These are phyloP conservation scores for Effrenium voratum DNA, from an alignment of 73 alveolate species.

Conservation along the genomic window DNA sequence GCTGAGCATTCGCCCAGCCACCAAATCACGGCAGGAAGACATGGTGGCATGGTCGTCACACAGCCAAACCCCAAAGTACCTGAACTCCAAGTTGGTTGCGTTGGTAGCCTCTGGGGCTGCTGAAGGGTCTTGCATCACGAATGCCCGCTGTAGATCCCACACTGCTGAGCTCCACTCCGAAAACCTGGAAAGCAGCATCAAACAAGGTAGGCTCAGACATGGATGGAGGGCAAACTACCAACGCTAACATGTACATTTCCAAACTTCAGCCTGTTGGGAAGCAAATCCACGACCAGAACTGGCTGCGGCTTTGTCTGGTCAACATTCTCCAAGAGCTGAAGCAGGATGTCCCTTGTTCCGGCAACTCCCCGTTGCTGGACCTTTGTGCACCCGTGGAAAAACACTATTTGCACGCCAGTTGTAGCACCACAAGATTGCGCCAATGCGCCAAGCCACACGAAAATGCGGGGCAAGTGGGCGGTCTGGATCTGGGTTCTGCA, in stretches of 20 bases:
- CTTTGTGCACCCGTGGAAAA: not conserved
- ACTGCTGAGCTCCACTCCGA: not conserved
- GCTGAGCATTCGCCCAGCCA: not conserved
- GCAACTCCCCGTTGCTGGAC: slow-evolving; percentile 1
- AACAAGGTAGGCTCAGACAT: too few species aligned
- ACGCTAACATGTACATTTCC: not conserved
- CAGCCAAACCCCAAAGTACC: not conserved
- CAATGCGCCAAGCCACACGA: not conserved
- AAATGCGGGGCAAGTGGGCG: not conserved
- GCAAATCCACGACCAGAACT: not conserved
- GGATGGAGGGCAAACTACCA: not conserved
- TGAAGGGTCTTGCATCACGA: not conserved
- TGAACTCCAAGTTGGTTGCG: not conserved
- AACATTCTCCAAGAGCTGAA: not conserved
- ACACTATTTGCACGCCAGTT: not conserved
- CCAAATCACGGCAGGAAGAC: not conserved
- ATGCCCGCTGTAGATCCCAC: not conserved
- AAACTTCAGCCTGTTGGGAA: not conserved
- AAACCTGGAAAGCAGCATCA: too few species aligned
- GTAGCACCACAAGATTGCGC: not conserved
- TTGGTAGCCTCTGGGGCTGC: too few species aligned
- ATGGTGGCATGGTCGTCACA: not conserved
- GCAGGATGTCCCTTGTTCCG: not conserved
- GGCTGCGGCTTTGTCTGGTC: not conserved
- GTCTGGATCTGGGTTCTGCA: not conserved